Evolutionary conservation across 192 early-diverging fungal genomes (phyloP).

Genomic region (Coemansia sp.): DNA sequence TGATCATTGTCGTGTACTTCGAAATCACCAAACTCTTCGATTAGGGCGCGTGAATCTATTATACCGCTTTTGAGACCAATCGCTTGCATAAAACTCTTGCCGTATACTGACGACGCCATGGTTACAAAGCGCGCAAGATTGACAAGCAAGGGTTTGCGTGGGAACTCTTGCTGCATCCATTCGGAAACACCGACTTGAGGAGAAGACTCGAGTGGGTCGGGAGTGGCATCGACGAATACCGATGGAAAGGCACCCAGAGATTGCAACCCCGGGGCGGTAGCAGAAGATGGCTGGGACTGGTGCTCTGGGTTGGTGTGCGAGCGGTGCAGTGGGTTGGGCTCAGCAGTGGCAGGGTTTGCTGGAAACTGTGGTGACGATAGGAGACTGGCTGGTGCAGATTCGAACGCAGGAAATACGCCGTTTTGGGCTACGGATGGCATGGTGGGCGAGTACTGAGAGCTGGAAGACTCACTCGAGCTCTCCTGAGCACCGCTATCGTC

Average conservation of each 20-base stretch:
- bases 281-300: background rate
- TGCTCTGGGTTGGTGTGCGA: background rate
- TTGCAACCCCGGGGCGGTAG: too few species aligned
- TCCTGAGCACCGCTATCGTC: background rate
- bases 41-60: slow-evolving; percentile 43
- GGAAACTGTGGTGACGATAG: slow-evolving; percentile 39
- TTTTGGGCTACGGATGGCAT: slow-evolving; percentile 4
- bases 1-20: slow-evolving; percentile 14
- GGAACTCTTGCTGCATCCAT: slow-evolving; percentile 36
- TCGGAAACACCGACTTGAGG: too few species aligned
- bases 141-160: slow-evolving; percentile 55
- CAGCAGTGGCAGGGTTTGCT: slow-evolving; percentile 5
- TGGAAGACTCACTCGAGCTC: slow-evolving; percentile 9
- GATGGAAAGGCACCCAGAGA: too few species aligned
- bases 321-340: background rate
- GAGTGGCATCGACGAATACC: background rate
- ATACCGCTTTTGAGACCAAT: slow-evolving; percentile 53
- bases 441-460: slow-evolving; percentile 8
- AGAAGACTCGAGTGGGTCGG: slow-evolving; percentile 57
- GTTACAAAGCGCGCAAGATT: slow-evolving; percentile 69
- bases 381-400: slow-evolving; percentile 43
- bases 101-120: slow-evolving; percentile 67
- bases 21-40: slow-evolving; percentile 40
- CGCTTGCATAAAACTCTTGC: slow-evolving; percentile 70
- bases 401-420: slow-evolving; percentile 26